Evolutionary conservation across 2,329 filamentous ascomycete genomes (phyloP), one percentile per base, ranked within the genome.

Genomic region (Talaromyces pinophilus): DNA sequence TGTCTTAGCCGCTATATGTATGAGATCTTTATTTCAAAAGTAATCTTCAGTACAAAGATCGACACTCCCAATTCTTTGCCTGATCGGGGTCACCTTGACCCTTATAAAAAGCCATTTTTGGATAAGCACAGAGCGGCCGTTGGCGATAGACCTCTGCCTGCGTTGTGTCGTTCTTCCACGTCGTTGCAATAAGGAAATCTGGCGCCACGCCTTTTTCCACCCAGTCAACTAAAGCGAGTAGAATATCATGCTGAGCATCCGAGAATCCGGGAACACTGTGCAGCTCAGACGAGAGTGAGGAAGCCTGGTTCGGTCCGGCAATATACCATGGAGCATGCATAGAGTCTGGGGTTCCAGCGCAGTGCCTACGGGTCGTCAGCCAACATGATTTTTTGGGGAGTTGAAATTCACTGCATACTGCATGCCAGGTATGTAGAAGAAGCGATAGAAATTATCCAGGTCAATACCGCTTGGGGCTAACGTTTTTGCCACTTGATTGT

Each of bases 141-240:
- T 67, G 64, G 40, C 57, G 55, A 54, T 19, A 28, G 13, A 67
- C 48, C 15, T 19, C 30, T 7, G 59, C 42, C 15, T 55, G 44
- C 28, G 38, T 40, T 15, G 52, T 55, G 48, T 64, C 65, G 10
- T 64, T 64, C 5, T 64, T 44, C 30, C 54, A 72, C 22, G 67
- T 70, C 15, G 71, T 70, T 4, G 67, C 68, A 54, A 69, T 66
- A 28, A 71, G 55, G 25, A 67, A 64, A 8, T 66, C 60, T 1
- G 69, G 70, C 6, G 68, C 67, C 17, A 50, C 63, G 22, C 62
- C 70, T 4, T 69, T 69, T 57, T 71, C 71, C n/a, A 71, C 70
- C 68, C 71, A 71, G 15, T 54, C 60, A 62, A 71, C 68, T 54
- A 72, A 55, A 33, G 71, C 68, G 2, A 71, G 60, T 5, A 70